These are phyloP conservation scores for Fusarium camptoceras DNA, from an alignment of 2,329 filamentous ascomycete species.

Conservation along the genomic window DNA sequence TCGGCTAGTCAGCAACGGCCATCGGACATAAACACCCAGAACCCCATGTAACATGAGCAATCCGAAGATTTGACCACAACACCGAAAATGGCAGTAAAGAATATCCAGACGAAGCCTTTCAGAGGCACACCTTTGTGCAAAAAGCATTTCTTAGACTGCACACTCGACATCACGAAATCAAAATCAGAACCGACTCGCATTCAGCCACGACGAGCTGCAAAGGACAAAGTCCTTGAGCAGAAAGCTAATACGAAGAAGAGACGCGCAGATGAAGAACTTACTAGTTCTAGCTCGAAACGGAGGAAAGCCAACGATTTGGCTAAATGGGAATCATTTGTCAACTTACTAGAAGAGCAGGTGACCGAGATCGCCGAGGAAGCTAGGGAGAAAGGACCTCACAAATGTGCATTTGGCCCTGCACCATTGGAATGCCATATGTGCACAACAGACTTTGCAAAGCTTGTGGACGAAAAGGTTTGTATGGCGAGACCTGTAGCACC, in stretches of 20 bases:
- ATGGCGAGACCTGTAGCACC: background rate
- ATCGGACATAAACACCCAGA: background rate
- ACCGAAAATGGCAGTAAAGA: background rate
- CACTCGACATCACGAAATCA: background rate
- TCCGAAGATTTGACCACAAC: rapidly evolving
- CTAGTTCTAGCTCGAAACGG: background rate
- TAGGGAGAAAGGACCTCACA: background rate
- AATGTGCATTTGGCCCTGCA: slow-evolving; percentile 14
- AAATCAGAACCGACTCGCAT: background rate
- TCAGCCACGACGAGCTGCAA: slow-evolving; percentile 25
- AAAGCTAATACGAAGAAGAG: background rate
- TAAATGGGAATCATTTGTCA: slow-evolving; percentile 4
- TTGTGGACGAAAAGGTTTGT: background rate
- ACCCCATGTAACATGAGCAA: background rate
- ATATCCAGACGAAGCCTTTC: background rate
- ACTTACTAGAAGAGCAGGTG: background rate
- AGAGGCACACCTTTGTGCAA: slow-evolving; percentile 11
- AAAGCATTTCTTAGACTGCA: slow-evolving; percentile 10
- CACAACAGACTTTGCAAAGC: background rate
- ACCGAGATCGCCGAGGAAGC: background rate
- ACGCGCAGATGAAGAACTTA: background rate
- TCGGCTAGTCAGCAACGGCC: background rate
- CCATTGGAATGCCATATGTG: slow-evolving; percentile 26
- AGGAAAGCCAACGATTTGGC: background rate
- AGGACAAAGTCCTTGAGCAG: slow-evolving; percentile 11